Evolutionary conservation across 805 yeast genomes (phyloP).

Genomic region (Barnettozyma wickerhamii): DNA sequence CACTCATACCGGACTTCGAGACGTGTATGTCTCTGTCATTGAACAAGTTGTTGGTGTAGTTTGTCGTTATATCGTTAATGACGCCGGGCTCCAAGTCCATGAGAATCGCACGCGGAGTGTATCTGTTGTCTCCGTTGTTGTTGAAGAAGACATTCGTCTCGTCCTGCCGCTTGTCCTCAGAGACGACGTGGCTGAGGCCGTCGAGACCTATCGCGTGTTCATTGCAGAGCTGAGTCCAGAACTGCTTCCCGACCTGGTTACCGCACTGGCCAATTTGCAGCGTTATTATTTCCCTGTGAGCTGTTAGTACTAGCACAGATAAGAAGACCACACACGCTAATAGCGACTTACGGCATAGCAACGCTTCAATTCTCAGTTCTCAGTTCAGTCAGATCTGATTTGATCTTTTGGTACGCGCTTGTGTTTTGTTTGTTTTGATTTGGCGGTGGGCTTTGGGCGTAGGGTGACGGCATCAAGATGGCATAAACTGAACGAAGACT

Average conservation of each 20-base stretch:
- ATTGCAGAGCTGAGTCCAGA: conserved; percentile 82
- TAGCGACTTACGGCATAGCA: neutral
- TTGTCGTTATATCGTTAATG: conserved; percentile 51
- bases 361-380: too few species aligned
- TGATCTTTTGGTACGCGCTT: too few species aligned
- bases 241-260: conserved; percentile 88
- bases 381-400: too few species aligned
- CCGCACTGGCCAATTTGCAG: conserved; percentile 93
- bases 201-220: conserved; percentile 73
- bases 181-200: conserved; percentile 28
- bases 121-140: conserved; percentile 66
- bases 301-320: too few species aligned
- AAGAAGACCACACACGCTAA: too few species aligned
- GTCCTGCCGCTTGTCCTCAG: conserved; percentile 45
- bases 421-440: too few species aligned
- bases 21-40: conserved; percentile 80
- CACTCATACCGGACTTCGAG: conserved; percentile 82
- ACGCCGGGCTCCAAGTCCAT: conserved; percentile 92
- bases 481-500: too few species aligned
- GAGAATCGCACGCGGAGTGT: conserved; percentile 83
- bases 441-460: too few species aligned
- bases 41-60: conserved; percentile 56
- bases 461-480: too few species aligned
- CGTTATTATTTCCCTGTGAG: conserved; percentile 56
- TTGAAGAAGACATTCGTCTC: conserved; percentile 82